Conservation (phyloP, 176 grass and related monocot species). For the maize (Zea mays) region Zm-B73-REFERENCE-NAM-5.0 NC_050097.1:27957001-27957500, state of each 20-base stretch:
- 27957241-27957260: neutral
- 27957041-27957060: neutral
- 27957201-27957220: neutral
- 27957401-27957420: constrained; percentile 50
- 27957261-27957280: neutral
- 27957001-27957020: neutral
- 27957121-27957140: neutral
- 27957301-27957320: neutral
- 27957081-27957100: neutral
- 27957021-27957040: neutral
- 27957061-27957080: neutral
- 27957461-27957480: constrained; percentile 71
- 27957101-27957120: constrained; percentile 9
- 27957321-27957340: neutral
- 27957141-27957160: neutral
- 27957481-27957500: neutral
- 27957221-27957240: neutral
- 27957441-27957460: constrained; percentile 80
- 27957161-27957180: neutral
- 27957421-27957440: constrained; percentile 73
- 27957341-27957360: neutral
- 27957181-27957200: neutral
- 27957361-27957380: neutral
- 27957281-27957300: neutral
- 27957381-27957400: constrained; percentile 31